Percentiles rank a stretch among this genome's conserved stretches.
Evolutionary conservation across 108 stramenopile species (phyloP).

Genomic region (Cyclotella cryptica): DNA sequence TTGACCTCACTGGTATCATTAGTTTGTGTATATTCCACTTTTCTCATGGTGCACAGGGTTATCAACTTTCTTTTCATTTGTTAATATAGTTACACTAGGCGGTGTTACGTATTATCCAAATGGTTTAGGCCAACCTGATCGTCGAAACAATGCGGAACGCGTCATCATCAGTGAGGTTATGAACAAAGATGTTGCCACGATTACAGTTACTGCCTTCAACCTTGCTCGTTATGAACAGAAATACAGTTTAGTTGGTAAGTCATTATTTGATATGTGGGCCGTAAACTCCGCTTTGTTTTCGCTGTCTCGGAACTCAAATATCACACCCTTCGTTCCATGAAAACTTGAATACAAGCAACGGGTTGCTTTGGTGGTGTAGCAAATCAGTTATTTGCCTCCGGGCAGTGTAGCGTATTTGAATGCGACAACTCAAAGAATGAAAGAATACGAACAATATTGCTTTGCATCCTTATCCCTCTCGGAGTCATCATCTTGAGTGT

Average conservation of each 20-base stretch:
- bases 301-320: background rate
- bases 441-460: background rate
- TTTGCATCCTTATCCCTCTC: conserved; percentile 13
- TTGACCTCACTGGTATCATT: conserved; percentile 29
- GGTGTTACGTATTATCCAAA: conserved; percentile 65
- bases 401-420: conserved; percentile 36
- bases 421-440: conserved; percentile 27
- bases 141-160: conserved; percentile 56
- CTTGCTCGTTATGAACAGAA: conserved; percentile 25
- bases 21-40: background rate
- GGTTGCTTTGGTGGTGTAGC: conserved; percentile 51
- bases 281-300: background rate
- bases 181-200: conserved; percentile 32
- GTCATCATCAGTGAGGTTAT: conserved; percentile 40
- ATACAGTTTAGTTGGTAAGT: background rate
- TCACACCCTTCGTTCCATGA: background rate
- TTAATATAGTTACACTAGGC: background rate
- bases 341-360: conserved; percentile 20
- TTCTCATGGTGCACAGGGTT: background rate
- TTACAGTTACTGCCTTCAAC: conserved; percentile 41
- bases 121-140: conserved; percentile 41
- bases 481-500: conserved; percentile 9
- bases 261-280: background rate
- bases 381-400: conserved; percentile 22
- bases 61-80: background rate